Evolutionary conservation across 2,329 filamentous ascomycete genomes (phyloP), one percentile per base, ranked within the genome.

Genomic region (Aquanectria penicillioides): DNA sequence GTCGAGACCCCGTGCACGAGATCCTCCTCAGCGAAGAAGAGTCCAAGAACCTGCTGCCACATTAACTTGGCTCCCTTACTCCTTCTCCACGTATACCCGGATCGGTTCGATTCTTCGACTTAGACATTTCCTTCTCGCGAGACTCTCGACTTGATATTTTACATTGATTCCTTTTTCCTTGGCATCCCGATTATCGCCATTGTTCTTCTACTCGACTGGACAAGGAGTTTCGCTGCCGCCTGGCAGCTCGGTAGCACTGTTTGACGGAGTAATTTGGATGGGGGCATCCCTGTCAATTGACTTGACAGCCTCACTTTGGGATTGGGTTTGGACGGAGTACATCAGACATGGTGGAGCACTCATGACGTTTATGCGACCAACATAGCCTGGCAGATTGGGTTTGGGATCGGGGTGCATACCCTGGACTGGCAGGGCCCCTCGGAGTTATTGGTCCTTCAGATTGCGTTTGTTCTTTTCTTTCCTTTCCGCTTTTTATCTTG

Each of bases 1-100:
- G 86, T 65, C 88, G 88, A 70, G 91, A 94, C 65, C 90, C 90
- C 1, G 89, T 94, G 46, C 82, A 91, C 76, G 91, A 94, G 72
- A 93, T 94, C 65, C 80, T 86, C 55, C 80, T 94, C 55, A 93
- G 85, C 67, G 91, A 94, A 63, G 91, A 94, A 74, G 91, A 94
- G 77, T 83, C 86, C 54, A 86, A 86, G 67, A 80, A 83, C 64
- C 87, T 92, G 79, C 80, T 91, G 43, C 89, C 89, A 6, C 83
- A 88, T 77, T 89, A 76, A 78, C 53, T n/a, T 44, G 20, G 17
- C 46, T 31, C 34, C 9, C 36, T 31, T 33, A 31, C 28, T 62
- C 51, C 38, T 48, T 57, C 47, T 38, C 57, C 47, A 53, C 46
- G 54, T 52, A 68, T 65, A 64, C 57, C 53, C 48, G 56, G 54